Conservation (phyloP, 352 stramenopile species). For the Plasmopara muralis region DNA sequence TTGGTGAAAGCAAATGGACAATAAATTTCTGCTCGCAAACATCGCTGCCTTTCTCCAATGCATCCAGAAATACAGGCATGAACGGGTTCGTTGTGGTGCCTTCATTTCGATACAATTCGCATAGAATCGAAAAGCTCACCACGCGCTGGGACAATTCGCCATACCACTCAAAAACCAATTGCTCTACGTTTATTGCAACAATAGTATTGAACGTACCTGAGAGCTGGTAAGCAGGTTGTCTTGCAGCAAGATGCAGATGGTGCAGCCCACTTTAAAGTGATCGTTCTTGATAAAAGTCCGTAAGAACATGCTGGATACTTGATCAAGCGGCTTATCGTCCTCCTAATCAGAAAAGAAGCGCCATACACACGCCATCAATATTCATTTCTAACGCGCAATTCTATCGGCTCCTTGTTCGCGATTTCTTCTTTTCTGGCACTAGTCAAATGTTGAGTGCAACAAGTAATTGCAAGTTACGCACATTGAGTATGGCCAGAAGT, state of each 20-base stretch:
- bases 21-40: constrained; percentile 77
- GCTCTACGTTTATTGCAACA: not conserved
- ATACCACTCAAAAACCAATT: not conserved
- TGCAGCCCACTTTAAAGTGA: constrained; percentile 88
- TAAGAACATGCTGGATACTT: constrained; percentile 59
- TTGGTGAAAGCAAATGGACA: constrained; percentile 50
- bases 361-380: constrained; percentile 9
- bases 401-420: constrained; percentile 6
- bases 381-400: constrained; percentile 11
- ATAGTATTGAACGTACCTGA: constrained; percentile 35
- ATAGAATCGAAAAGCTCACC: constrained; percentile 82
- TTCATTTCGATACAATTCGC: constrained; percentile 80
- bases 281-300: constrained; percentile 84
- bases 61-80: constrained; percentile 79
- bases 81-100: constrained; percentile 75
- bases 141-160: constrained; percentile 44
- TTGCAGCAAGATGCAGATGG: constrained; percentile 83
- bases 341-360: constrained; percentile 35
- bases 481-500: constrained; percentile 78
- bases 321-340: constrained; percentile 78
- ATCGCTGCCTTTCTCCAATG: constrained; percentile 67
- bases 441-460: not conserved
- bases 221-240: constrained; percentile 88
- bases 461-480: constrained; percentile 22
- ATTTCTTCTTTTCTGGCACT: not conserved